Base-by-base conservation (phyloP, 352 stramenopile species). In the Globisporangium paddicum region DNA sequence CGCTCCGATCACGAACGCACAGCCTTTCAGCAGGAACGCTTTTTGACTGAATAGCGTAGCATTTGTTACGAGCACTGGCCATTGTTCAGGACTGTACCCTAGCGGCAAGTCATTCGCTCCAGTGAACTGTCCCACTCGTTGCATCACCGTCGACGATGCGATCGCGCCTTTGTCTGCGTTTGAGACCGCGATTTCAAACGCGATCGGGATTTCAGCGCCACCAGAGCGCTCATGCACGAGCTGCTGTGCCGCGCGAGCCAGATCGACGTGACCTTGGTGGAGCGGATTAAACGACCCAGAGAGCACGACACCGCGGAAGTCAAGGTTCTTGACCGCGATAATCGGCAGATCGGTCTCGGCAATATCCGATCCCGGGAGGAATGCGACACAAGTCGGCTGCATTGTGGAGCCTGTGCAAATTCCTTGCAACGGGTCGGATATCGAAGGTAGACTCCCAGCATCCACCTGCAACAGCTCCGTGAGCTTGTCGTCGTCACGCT, bases 1-100 rank as follows among this genome's bases (percentile, higher is more conserved):
- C 9, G 86, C 91, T 26, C 91, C 91, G 58, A 98, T 84, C 14
- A 96, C 67, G 46, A 98, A 97, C 16, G 70, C 68, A 30, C 87
- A 96, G 14, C 68, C 62, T 32, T 71, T 68, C 26, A 97, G 80
- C 1, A 97, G 37, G 1, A 75, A 60, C 3, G 91, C 76, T 67
- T 98, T 97, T 18, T 94, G 68, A 1, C 73, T 63, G 32, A 97
- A 97, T 0, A 96, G 66, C 28, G 74, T 76, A 8, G 80, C 73
- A 44, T 89, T 89, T 16, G 90, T 96, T 40, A 96, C 69, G 1
- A 91, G 47, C 14, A 96, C 79, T 0, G 83, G 77, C 76, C 75
- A 91, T 14, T 40, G 51, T 38, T 63, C 79, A 0, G 77, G 40
- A 41, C 44, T 46, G 18, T 18, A 26, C 16, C 8, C 18, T 19